Evolutionary conservation across 106 monocot species (phyloP).

Genomic region (Posidonia australis): DNA sequence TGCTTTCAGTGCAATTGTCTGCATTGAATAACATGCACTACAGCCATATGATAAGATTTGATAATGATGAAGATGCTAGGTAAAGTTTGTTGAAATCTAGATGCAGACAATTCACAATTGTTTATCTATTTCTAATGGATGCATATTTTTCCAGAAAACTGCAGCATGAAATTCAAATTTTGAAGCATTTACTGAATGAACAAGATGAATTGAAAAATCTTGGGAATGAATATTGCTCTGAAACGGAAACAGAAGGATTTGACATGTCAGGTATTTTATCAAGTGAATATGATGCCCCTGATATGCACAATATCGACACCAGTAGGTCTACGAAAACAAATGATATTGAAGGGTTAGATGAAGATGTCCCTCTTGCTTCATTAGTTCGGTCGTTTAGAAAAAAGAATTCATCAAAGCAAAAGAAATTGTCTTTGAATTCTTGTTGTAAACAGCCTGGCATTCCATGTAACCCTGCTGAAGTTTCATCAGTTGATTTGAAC

Average conservation of each 20-base stretch:
- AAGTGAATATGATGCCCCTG: conserved; percentile 10
- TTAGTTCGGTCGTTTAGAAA: conserved; percentile 27
- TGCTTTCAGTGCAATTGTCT: conserved; percentile 45
- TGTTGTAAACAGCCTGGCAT: background rate
- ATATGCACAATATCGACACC: conserved; percentile 13
- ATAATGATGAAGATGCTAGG: conserved; percentile 84
- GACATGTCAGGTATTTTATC: conserved; percentile 24
- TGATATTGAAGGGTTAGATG: conserved; percentile 31
- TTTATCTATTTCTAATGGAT: conserved; percentile 8
- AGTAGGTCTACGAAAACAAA: background rate
- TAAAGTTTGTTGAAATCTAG: conserved; percentile 8
- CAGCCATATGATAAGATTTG: conserved; percentile 98
- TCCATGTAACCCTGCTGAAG: conserved; percentile 10
- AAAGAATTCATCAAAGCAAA: conserved; percentile 28
- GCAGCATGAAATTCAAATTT: conserved; percentile 59
- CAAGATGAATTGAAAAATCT: conserved; percentile 21
- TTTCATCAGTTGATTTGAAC: conserved; percentile 10
- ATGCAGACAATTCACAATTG: background rate
- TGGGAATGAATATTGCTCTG: conserved; percentile 62
- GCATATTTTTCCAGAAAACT: conserved; percentile 56
- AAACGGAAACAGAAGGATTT: conserved; percentile 81
- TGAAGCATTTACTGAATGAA: conserved; percentile 33
- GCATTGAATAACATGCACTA: conserved; percentile 98
- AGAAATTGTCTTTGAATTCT: conserved; percentile 21
- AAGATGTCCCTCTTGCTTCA: conserved; percentile 43